Conservation (phyloP, 108 stramenopile genomes). For the Nannochloropsis salina region DNA sequence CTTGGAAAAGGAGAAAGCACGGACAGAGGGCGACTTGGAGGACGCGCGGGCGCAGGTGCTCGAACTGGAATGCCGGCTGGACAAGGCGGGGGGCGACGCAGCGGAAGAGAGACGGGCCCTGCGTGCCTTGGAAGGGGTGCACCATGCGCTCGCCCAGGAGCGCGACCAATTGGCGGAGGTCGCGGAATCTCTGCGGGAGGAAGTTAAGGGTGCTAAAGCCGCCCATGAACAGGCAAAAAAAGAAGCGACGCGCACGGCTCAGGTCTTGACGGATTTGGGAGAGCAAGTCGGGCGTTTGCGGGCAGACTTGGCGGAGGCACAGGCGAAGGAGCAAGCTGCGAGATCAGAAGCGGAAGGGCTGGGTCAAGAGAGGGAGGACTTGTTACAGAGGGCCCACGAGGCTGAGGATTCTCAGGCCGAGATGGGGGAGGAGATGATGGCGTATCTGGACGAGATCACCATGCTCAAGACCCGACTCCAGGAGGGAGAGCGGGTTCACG, state of each 20-base stretch:
- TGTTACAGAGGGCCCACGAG: background rate
- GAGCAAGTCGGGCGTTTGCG: background rate
- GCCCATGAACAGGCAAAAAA: constrained; percentile 16
- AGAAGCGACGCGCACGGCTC: background rate
- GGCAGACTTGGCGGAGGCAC: background rate
- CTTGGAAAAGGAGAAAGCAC: background rate
- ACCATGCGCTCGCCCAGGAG: background rate
- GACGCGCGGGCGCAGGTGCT: background rate
- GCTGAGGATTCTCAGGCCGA: background rate
- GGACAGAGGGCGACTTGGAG: background rate
- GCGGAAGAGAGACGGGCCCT: constrained; percentile 1
- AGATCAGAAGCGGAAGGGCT: background rate
- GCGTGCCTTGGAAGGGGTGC: background rate
- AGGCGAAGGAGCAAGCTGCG: constrained; percentile 14
- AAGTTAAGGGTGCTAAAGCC: background rate
- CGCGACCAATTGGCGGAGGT: background rate
- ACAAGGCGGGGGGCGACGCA: background rate
- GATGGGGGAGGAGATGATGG: constrained; percentile 5
- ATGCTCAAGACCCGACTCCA: background rate
- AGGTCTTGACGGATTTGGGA: background rate
- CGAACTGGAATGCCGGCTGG: background rate
- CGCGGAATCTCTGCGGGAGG: background rate
- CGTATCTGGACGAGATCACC: background rate
- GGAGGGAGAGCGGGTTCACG: background rate
- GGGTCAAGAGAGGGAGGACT: background rate